These are phyloP conservation scores for Rachicladosporium sp. DNA, from an alignment of 2,329 filamentous ascomycete species.

Conservation along the genomic window DNA sequence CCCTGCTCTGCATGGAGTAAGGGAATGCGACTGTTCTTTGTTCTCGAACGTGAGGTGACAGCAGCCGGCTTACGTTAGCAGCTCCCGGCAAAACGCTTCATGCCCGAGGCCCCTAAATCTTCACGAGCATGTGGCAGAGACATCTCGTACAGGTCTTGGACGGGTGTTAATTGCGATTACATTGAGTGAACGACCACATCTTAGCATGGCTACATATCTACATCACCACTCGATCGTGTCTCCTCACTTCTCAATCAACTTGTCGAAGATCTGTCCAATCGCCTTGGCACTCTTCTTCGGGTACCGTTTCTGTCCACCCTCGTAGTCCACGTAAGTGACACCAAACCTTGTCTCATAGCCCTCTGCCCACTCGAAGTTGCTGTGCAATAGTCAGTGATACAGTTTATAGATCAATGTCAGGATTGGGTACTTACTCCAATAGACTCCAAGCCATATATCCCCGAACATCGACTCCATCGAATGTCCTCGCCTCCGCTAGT, in stretches of 20 bases:
- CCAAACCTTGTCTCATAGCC: conserved; percentile 80
- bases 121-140: too few relatives aligned
- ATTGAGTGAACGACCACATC: too few relatives aligned
- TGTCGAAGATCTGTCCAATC: conserved; percentile 31
- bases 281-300: conserved; percentile 74
- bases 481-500: conserved; percentile 57
- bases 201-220: too few relatives aligned
- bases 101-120: too few relatives aligned
- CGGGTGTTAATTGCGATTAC: too few relatives aligned
- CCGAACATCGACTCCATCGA: conserved; percentile 65
- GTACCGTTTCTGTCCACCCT: conserved; percentile 62
- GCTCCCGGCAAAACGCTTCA: too few relatives aligned
- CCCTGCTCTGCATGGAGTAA: too few relatives aligned
- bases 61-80: too few relatives aligned
- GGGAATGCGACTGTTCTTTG: too few relatives aligned
- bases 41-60: too few relatives aligned
- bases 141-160: too few relatives aligned
- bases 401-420: conserved; percentile 1
- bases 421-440: conserved; percentile 50
- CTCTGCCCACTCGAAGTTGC: conserved; percentile 85
- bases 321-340: conserved; percentile 72
- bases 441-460: conserved; percentile 82
- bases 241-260: conserved; percentile 1
- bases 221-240: neutral
- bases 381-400: conserved; percentile 18